These are phyloP conservation scores for Globisporangium canariense DNA, from an alignment of 352 stramenopile genomes.

Conservation along the genomic window DNA sequence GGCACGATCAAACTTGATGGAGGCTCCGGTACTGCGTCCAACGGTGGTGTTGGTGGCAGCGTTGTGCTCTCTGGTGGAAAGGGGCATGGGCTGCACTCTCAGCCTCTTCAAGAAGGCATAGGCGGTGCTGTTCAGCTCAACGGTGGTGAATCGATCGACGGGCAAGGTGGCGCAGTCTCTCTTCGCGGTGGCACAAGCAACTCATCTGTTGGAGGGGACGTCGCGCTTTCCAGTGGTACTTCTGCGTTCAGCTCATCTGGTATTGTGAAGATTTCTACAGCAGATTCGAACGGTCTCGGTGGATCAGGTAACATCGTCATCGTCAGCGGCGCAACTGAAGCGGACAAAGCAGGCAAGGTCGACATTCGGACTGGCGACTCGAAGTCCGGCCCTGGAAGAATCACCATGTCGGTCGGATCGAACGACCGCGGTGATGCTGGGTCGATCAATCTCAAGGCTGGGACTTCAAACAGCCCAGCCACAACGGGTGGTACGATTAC, in stretches of 20 bases:
- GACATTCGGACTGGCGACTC: conserved; percentile 42
- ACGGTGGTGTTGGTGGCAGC: conserved; percentile 45
- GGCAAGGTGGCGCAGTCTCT: conserved; percentile 29
- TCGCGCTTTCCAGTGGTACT: conserved; percentile 35
- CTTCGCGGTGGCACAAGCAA: conserved; percentile 33
- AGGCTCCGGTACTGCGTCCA: conserved; percentile 42
- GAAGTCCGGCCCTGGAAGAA: conserved; percentile 30
- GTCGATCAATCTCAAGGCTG: conserved; percentile 43
- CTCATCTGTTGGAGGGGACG: conserved; percentile 40
- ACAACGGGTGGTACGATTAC: conserved; percentile 48
- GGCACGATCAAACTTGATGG: conserved; percentile 33
- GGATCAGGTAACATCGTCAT: conserved; percentile 38
- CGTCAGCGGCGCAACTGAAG: conserved; percentile 31
- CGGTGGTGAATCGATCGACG: conserved; percentile 40
- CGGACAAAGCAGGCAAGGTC: conserved; percentile 39
- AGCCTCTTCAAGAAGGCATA: conserved; percentile 25
- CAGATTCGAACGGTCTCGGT: conserved; percentile 33
- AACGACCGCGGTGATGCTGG: conserved; percentile 50
- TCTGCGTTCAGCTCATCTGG: conserved; percentile 50
- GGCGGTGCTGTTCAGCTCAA: conserved; percentile 30
- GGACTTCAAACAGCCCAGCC: conserved; percentile 41
- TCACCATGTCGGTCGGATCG: conserved; percentile 37
- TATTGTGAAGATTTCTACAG: conserved; percentile 32
- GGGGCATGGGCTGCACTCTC: conserved; percentile 31
- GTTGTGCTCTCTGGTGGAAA: conserved; percentile 36